Evolutionary conservation across 495 filamentous ascomycete species (phyloP), one percentile per base, ranked within the genome.

Genomic region (Podospora pseudopauciseta): DNA sequence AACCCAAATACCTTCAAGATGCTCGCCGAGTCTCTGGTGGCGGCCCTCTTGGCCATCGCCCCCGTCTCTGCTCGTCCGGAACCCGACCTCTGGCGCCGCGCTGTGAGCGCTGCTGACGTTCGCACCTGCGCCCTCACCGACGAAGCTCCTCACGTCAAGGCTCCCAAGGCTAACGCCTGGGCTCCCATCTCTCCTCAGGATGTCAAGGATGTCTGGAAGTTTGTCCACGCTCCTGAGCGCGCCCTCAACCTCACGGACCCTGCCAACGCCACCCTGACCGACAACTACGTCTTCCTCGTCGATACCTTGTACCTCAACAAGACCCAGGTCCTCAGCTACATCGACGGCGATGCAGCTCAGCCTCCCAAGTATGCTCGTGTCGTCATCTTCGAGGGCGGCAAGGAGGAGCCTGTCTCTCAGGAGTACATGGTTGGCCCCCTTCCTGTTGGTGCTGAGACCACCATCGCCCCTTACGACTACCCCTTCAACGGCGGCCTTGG

Each of bases 291-390:
- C n/a, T 76, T 67, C 65, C 75, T 71, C 30, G 79, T 85, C n/a
- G 86, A 88, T 63, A 77, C 82, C 3, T 73, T 87, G 19, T 72
- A 74, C 26, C 81, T 84, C 19, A 87, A 87, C 73, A 88, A 87
- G 71, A 81, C 84, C 1, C 80, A 80, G 67, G 79, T 78, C 23
- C 70, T 85, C 7, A 66, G 75, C 0, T 88, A 83, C 71, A 70
- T 87, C 9, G 77, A 85, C 64, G 77, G 78, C 44, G 66, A 70
- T 44, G 79, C 69, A 0, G 44, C 69, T 3, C 70, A 73, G n/a
- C 85, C 84, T 4, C 68, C 70, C 5, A 73, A 81, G 56, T 87
- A 81, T 70, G 85, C 86, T 57, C 81, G 81, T 54, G 84, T 77
- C 11, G 76, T 81, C 44, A 74, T 87, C 28, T 75, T 77, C 26